These are phyloP conservation scores for Hymenoscyphus albidus DNA, from an alignment of 2,329 filamentous ascomycete species.

Conservation along the genomic window DNA sequence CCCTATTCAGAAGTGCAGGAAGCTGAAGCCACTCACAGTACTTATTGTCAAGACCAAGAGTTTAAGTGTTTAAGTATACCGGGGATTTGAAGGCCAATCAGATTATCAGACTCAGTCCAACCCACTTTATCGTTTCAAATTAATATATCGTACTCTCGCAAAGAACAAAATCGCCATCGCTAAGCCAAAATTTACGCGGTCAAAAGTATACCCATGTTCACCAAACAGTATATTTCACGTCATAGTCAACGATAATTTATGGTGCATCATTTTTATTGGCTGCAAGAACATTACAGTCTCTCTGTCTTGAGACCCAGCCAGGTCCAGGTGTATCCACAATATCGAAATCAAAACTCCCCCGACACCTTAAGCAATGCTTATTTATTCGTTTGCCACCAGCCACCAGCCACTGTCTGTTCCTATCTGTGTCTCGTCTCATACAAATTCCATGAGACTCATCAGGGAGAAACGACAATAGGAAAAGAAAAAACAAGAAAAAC, in stretches of 20 bases:
- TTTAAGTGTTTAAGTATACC: too few species aligned
- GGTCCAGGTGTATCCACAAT: background rate
- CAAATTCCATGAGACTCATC: background rate
- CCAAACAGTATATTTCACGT: background rate
- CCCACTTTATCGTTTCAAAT: too few species aligned
- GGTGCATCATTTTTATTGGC: constrained; percentile 1
- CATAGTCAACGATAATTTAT: background rate
- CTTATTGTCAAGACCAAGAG: too few species aligned
- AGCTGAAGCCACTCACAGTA: too few species aligned
- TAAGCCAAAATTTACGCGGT: too few species aligned
- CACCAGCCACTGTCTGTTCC: background rate
- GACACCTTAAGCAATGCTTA: constrained; percentile 1
- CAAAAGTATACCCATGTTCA: too few species aligned
- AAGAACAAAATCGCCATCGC: too few species aligned
- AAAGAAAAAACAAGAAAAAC: constrained; percentile 1
- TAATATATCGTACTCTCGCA: too few species aligned
- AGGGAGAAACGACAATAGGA: background rate
- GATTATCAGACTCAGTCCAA: too few species aligned
- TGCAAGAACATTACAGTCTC: background rate
- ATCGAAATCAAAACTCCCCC: constrained; percentile 1
- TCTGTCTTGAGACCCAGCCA: background rate
- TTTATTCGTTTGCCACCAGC: background rate
- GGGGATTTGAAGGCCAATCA: too few species aligned
- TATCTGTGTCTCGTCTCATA: background rate
- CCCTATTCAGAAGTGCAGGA: too few species aligned